Evolutionary conservation across 2,329 filamentous ascomycete species (phyloP), one percentile per base, ranked within the genome.

Genomic region (Dactylella cylindrospora): DNA sequence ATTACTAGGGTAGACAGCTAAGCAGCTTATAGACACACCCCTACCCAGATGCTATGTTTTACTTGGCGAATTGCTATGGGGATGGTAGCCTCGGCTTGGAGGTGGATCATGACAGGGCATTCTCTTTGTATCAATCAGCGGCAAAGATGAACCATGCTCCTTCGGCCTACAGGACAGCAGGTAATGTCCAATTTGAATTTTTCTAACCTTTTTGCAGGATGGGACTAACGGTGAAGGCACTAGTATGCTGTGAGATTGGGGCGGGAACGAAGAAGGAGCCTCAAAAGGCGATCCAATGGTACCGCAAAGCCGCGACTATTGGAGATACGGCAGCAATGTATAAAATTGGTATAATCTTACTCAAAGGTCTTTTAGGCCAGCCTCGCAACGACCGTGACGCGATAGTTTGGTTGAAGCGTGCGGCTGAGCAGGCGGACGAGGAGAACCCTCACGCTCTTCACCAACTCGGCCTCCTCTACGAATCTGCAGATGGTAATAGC

Each of bases 301-400:
- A 98, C 74, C 90, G 91, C 72, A 86, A 90, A 35, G 90, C 93
- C 5, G 91, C 93, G 8, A 85, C 86, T 9, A 78, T 97, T 2
- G 91, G 93, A 2, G 91, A 98, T 70, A 85, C 86, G 1, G 87
- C 91, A 0, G 93, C 90, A 23, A 95, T 97, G 89, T 98, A 96
- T 77, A 98, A 98, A 74, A 84, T 97, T 74, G 93, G 93, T 57
- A 95, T 96, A 85, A 95, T 98, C 67, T 77, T 88, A 64, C 80
- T 97, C 50, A 97, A 97, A 73, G 93, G 91, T 8, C 78, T 97
- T 22, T 80, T 98, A n/a, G 90, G 90, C 3, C 90, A 97, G 71
- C 80, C 79, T 19, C 83, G 79, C 70, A 95, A 94, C 70, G 81
- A 88, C 2, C 81, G 86, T 35, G 93, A 97, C 74, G 90, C 90